Evolutionary conservation across 202 grass and related monocot genomes (phyloP).

Genomic region (Setaria italica): DNA sequence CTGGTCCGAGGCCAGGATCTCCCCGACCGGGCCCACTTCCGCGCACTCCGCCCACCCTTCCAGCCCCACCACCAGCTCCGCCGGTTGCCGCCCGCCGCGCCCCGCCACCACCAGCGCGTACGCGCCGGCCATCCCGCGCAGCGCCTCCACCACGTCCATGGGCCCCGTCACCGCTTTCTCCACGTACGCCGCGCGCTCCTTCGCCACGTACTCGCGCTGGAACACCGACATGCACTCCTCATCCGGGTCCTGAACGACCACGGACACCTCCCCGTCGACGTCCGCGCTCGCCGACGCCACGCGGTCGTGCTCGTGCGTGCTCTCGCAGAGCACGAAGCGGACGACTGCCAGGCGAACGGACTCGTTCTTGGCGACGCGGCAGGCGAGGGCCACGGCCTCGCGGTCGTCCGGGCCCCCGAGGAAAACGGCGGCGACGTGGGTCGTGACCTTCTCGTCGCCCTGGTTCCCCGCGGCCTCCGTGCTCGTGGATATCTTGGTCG

Average conservation of each 20-base stretch:
- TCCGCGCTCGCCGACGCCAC: background rate
- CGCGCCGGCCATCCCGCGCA: slow-evolving; percentile 42
- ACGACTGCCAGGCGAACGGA: slow-evolving; percentile 28
- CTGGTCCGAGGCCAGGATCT: slow-evolving; percentile 47
- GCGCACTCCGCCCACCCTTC: slow-evolving; percentile 37
- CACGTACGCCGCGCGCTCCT: slow-evolving; percentile 49
- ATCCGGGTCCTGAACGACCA: slow-evolving; percentile 43
- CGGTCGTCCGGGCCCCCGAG: slow-evolving; percentile 59
- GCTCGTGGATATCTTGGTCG: slow-evolving; percentile 27
- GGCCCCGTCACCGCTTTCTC: slow-evolving; percentile 38
- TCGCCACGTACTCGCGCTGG: slow-evolving; percentile 43
- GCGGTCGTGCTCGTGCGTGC: background rate
- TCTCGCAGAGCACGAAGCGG: slow-evolving; percentile 36
- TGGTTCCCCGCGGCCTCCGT: slow-evolving; percentile 28
- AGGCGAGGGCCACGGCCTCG: slow-evolving; percentile 48
- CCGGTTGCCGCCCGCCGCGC: slow-evolving; percentile 47
- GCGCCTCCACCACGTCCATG: slow-evolving; percentile 37
- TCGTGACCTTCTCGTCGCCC: slow-evolving; percentile 34
- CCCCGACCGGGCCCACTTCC: slow-evolving; percentile 51
- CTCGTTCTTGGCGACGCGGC: slow-evolving; percentile 43
- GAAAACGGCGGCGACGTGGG: slow-evolving; percentile 54
- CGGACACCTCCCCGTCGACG: slow-evolving; percentile 30
- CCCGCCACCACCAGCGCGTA: slow-evolving; percentile 53
- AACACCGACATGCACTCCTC: slow-evolving; percentile 43
- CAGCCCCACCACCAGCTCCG: slow-evolving; percentile 45